Conservation (phyloP, 768 basidiomycete genomes). For the Saitozyma podzolica region DNA sequence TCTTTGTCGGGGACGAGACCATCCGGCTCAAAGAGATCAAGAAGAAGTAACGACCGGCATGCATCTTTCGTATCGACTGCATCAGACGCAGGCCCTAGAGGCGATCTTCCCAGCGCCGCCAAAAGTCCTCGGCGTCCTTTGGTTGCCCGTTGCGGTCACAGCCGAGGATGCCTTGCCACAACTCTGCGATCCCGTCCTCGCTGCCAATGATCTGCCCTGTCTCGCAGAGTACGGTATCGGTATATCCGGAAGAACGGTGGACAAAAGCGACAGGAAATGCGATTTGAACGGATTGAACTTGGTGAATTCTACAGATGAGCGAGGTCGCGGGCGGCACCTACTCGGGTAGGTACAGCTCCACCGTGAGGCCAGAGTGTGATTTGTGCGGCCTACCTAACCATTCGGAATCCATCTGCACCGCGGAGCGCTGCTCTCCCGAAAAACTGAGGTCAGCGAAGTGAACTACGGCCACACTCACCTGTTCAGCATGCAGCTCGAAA, state of each 20-base stretch:
- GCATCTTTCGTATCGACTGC: background rate
- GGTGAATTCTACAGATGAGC: conserved; percentile 19
- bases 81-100: background rate
- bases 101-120: conserved; percentile 26
- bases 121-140: conserved; percentile 16
- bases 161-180: conserved; percentile 42
- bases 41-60: conserved; percentile 70
- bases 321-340: conserved; percentile 8
- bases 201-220: conserved; percentile 35
- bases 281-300: conserved; percentile 27
- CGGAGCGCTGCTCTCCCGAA: conserved; percentile 19
- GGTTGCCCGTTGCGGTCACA: conserved; percentile 24
- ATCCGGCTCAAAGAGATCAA: conserved; percentile 88
- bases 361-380: background rate
- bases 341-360: conserved; percentile 40
- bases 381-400: conserved; percentile 7
- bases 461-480: conserved; percentile 23
- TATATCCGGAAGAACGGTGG: conserved; percentile 19
- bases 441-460: conserved; percentile 20
- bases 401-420: conserved; percentile 30
- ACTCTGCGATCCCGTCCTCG: conserved; percentile 27
- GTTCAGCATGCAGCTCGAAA: conserved; percentile 29
- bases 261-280: conserved; percentile 17
- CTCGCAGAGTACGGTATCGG: conserved; percentile 31
- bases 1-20: conserved; percentile 90